Evolutionary conservation across 352 stramenopile genomes (phyloP).

Genomic region (Bremia lactucae): DNA sequence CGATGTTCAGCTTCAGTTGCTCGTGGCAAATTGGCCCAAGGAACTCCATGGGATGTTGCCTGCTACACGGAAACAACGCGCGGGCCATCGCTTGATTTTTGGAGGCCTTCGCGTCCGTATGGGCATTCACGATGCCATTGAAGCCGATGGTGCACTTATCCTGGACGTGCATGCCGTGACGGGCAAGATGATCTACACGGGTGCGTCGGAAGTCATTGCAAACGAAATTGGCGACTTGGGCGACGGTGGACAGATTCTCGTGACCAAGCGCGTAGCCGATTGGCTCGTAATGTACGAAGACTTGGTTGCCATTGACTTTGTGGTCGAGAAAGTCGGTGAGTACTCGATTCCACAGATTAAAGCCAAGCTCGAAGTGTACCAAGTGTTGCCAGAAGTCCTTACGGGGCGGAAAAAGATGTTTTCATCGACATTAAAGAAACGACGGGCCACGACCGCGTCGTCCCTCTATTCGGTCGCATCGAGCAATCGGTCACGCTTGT

Average conservation of each 20-base stretch:
- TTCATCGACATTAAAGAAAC: conserved; percentile 31
- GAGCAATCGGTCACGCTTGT: conserved; percentile 28
- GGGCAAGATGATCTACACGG: conserved; percentile 50
- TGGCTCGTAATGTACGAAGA: conserved; percentile 43
- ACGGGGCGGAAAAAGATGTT: conserved; percentile 36
- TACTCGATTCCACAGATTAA: conserved; percentile 38
- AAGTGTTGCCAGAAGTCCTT: conserved; percentile 34
- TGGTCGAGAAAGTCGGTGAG: conserved; percentile 32
- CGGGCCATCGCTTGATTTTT: conserved; percentile 35
- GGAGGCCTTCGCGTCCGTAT: conserved; percentile 43
- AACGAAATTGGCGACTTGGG: conserved; percentile 47
- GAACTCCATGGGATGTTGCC: conserved; percentile 34
- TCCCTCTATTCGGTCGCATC: conserved; percentile 33
- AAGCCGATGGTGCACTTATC: conserved; percentile 32
- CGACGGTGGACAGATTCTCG: conserved; percentile 41
- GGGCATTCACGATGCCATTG: conserved; percentile 45
- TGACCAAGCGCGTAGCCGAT: conserved; percentile 39
- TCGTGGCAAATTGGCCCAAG: conserved; percentile 44
- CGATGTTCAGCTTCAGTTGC: conserved; percentile 42
- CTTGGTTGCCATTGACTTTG: conserved; percentile 31
- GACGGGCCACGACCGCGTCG: conserved; percentile 24
- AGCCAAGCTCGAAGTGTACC: conserved; percentile 37
- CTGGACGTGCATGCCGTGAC: conserved; percentile 40
- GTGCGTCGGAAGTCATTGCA: conserved; percentile 39
- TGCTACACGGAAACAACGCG: conserved; percentile 28